These are phyloP conservation scores for Phalaenopsis equestris DNA, from an alignment of 106 monocot species.

Conservation along the genomic window DNA sequence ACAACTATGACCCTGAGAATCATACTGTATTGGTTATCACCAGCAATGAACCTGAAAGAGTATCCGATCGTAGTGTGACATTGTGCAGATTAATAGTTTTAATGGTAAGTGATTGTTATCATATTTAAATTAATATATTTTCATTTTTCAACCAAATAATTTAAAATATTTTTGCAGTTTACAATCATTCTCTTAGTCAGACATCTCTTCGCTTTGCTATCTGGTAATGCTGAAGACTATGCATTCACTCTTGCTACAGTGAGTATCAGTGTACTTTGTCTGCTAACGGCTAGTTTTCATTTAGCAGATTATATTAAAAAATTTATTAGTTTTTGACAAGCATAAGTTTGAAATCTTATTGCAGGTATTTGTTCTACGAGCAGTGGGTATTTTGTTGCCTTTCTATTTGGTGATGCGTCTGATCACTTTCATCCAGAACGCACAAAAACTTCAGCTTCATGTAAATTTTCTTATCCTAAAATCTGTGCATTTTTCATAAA, in stretches of 20 bases:
- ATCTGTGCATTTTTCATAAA: too few species aligned
- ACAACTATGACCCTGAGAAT: slow-evolving; percentile 27
- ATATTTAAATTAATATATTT: background rate
- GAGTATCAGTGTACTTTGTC: slow-evolving; percentile 13
- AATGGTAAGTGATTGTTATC: slow-evolving; percentile 15
- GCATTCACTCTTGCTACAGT: slow-evolving; percentile 38
- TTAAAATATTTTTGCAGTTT: slow-evolving; percentile 25
- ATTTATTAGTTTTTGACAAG: background rate
- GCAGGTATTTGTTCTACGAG: slow-evolving; percentile 46
- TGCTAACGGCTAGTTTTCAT: too few species aligned
- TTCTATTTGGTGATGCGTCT: slow-evolving; percentile 41
- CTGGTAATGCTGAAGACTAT: slow-evolving; percentile 30
- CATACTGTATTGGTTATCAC: background rate
- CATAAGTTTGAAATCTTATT: background rate
- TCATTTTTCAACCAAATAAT: background rate
- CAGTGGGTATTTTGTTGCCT: slow-evolving; percentile 59
- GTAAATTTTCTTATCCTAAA: background rate
- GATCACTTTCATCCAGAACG: slow-evolving; percentile 28
- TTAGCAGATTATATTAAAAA: too few species aligned
- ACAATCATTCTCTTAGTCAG: slow-evolving; percentile 31
- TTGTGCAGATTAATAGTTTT: slow-evolving; percentile 27
- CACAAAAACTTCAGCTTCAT: slow-evolving; percentile 16
- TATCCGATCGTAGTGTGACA: slow-evolving; percentile 11
- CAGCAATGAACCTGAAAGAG: background rate
- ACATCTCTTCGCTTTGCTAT: slow-evolving; percentile 32